Percentiles rank a stretch among this genome's conserved stretches.
Conservation (phyloP, 148 eudicot genomes). For the Bassia scoparia region DNA sequence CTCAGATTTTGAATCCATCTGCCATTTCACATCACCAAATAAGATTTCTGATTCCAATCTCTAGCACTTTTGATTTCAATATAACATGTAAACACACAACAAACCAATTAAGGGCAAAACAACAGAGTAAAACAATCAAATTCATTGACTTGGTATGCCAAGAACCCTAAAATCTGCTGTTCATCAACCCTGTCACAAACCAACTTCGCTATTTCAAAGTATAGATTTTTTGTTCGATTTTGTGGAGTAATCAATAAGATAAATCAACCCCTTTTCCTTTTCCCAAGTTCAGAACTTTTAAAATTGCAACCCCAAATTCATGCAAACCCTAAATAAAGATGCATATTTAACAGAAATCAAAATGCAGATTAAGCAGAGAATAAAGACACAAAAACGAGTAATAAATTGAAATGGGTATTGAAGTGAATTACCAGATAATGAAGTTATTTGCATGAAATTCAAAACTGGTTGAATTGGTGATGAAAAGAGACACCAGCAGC, state of each 20-base stretch:
- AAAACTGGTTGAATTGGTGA: not conserved
- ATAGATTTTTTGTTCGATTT: not conserved
- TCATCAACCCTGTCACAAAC: not conserved
- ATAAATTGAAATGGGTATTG: not conserved
- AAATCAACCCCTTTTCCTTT: not conserved
- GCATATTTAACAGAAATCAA: not conserved
- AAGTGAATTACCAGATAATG: not conserved
- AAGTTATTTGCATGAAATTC: not conserved
- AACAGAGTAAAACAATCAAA: not conserved
- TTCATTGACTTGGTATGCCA: not conserved
- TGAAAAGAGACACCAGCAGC: not conserved
- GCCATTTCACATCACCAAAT: constrained; percentile 28
- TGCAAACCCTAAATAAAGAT: not conserved
- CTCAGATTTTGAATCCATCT: constrained; percentile 34
- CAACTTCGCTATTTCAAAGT: not conserved
- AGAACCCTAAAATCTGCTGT: constrained; percentile 1
- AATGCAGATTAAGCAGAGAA: not conserved
- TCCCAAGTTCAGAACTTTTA: not conserved
- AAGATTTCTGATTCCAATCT: not conserved
- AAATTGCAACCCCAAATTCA: not conserved
- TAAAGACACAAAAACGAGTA: not conserved
- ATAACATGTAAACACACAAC: not conserved
- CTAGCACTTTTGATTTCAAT: not conserved
- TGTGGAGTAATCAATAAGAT: not conserved
- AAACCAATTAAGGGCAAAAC: not conserved